Conservation (phyloP, 1,139 yeast species). For the Yamadazyma diddensiae region DNA sequence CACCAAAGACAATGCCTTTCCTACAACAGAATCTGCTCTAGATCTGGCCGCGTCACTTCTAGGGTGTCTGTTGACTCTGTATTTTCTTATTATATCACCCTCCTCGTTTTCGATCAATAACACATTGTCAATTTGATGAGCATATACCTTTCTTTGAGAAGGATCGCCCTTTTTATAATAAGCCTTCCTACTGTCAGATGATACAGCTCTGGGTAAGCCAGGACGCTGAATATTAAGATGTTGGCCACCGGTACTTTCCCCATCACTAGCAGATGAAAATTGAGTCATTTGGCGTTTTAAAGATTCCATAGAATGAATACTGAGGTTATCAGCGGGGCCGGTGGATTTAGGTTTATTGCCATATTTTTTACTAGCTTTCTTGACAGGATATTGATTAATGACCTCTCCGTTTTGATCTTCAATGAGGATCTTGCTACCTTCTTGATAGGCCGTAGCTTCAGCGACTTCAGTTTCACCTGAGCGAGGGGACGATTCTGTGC, state of each 20-base stretch:
- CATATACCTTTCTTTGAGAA: conserved; percentile 35
- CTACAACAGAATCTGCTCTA: conserved; percentile 36
- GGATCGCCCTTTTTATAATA: conserved; percentile 32
- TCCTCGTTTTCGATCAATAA: conserved; percentile 86
- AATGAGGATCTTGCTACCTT: conserved; percentile 65
- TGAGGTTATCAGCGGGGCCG: conserved; percentile 18
- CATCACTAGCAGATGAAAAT: conserved; percentile 22
- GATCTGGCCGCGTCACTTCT: conserved; percentile 11
- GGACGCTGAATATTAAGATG: conserved; percentile 2
- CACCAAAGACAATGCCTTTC: conserved; percentile 49
- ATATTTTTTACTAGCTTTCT: conserved; percentile 1
- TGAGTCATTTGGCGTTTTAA: conserved; percentile 36
- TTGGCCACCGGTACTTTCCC: not conserved
- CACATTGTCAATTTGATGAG: conserved; percentile 59
- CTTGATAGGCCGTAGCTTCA: conserved; percentile 61
- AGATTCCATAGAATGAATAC: conserved; percentile 43
- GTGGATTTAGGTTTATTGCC: conserved; percentile 1
- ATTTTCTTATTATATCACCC: conserved; percentile 86
- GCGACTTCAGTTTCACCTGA: conserved; percentile 6
- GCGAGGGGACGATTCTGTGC: conserved; percentile 5
- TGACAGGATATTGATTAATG: conserved; percentile 38
- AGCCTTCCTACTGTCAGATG: conserved; percentile 18
- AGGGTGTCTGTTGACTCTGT: conserved; percentile 60
- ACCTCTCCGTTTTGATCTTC: conserved; percentile 86
- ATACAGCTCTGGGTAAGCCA: conserved; percentile 6